phyloP scores from a whole-genome alignment of 495 filamentous ascomycete genomes.

The Chaetomidium leptoderma region DNA sequence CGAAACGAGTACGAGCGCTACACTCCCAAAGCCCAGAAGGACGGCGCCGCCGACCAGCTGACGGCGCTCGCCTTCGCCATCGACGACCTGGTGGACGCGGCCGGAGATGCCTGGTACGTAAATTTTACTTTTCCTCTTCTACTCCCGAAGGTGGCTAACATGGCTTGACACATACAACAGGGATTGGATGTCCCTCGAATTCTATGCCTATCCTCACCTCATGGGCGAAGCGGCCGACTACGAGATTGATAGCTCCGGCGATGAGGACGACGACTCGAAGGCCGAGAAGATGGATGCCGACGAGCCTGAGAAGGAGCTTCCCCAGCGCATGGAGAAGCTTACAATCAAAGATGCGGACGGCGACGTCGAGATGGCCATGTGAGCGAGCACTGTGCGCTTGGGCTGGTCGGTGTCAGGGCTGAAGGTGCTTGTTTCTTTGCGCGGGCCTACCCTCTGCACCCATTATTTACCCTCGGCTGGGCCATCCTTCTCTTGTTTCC shows the following conservation, averaged over 20 bases:
- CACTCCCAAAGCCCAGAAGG: background rate
- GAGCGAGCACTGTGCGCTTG: too few relatives aligned
- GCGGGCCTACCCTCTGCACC: too few relatives aligned
- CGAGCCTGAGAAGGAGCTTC: background rate
- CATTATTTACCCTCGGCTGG: too few relatives aligned
- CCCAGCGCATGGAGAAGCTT: background rate
- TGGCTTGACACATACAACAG: background rate
- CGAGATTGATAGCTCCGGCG: background rate
- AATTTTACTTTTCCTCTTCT: background rate
- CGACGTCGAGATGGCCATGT: background rate
- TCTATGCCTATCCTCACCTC: constrained; percentile 1
- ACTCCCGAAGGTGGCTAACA: background rate
- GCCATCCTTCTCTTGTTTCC: too few relatives aligned
- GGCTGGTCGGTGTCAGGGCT: too few relatives aligned
- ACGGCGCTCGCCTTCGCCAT: background rate
- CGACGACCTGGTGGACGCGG: constrained; percentile 1
- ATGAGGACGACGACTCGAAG: background rate
- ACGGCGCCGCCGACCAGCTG: background rate
- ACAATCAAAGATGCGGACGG: background rate
- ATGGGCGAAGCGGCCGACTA: constrained; percentile 4
- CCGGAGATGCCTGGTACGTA: background rate
- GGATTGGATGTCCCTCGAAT: background rate
- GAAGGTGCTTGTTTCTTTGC: too few relatives aligned
- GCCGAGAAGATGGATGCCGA: background rate
- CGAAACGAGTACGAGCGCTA: background rate